Percentiles rank a stretch among this genome's conserved stretches.
Evolutionary conservation across 78 protist genomes (phyloP).

Genomic region (Emiliania huxleyi): DNA sequence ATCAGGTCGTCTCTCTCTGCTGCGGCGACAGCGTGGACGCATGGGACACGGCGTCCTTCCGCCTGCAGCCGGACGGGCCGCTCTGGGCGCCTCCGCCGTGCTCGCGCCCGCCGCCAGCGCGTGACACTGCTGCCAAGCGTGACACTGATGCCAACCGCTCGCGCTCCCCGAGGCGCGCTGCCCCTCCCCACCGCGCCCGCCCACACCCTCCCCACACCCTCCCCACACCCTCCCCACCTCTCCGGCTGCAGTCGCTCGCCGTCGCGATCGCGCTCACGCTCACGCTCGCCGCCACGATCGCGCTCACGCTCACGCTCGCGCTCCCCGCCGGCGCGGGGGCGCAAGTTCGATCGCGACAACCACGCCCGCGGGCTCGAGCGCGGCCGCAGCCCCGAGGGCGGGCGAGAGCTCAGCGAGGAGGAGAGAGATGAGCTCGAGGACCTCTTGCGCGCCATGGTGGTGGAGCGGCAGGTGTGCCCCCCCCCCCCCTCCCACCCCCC

Average conservation of each 20-base stretch:
- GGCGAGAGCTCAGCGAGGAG: background rate
- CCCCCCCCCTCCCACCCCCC: no score
- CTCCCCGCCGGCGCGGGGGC: background rate
- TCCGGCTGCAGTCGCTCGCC: no score
- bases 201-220: no score
- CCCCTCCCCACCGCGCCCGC: no score
- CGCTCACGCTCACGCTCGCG: background rate
- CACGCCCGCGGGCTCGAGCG: background rate
- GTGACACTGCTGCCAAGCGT: background rate
- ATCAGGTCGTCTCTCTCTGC: background rate
- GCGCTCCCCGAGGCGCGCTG: no score
- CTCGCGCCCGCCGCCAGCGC: background rate
- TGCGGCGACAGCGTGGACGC: background rate
- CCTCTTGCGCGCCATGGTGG: background rate
- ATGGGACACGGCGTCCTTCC: constrained; percentile 10
- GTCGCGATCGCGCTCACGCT: background rate
- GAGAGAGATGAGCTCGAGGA: constrained; percentile 1
- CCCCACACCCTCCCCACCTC: no score
- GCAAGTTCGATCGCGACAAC: background rate
- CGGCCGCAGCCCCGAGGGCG: background rate
- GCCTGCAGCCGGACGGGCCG: background rate
- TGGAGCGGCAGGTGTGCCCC: constrained; percentile 9
- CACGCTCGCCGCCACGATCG: background rate
- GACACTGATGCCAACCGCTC: no score
- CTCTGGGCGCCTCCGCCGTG: background rate